Evolutionary conservation across 1,139 yeast species (phyloP).

Genomic region (Saccharomyces hybrid): DNA sequence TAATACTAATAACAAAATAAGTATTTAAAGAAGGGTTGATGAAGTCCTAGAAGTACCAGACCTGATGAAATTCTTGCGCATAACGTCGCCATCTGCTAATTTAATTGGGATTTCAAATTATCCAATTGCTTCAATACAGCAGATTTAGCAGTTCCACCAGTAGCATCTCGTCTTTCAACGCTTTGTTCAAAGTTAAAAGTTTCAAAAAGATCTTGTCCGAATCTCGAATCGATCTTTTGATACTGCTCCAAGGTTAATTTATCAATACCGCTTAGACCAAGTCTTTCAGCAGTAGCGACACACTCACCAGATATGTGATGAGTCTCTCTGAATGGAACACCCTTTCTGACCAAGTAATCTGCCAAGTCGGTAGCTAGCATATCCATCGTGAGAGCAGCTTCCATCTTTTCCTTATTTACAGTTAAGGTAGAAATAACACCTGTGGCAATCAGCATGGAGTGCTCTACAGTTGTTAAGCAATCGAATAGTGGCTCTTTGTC

Average conservation of each 20-base stretch:
- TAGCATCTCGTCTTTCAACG: slow-evolving; percentile 94
- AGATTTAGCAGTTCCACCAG: slow-evolving; percentile 91
- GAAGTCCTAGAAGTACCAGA: not conserved
- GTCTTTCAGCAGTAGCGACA: slow-evolving; percentile 82
- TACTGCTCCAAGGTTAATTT: slow-evolving; percentile 70
- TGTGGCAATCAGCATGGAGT: slow-evolving; percentile 86
- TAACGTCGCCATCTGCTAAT: not conserved
- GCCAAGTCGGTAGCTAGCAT: slow-evolving; percentile 99
- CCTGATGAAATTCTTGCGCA: not conserved
- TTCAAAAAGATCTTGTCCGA: slow-evolving; percentile 73
- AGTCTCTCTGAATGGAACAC: slow-evolving; percentile 98
- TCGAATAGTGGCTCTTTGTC: slow-evolving; percentile 97
- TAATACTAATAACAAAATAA: too few relatives aligned
- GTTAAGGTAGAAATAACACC: slow-evolving; percentile 86
- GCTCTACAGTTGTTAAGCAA: slow-evolving; percentile 82
- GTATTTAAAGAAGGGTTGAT: not conserved
- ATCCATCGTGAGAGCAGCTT: slow-evolving; percentile 88
- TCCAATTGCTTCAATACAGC: slow-evolving; percentile 77
- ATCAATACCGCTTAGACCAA: slow-evolving; percentile 71
- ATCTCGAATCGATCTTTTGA: slow-evolving; percentile 70
- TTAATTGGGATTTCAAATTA: slow-evolving; percentile 35
- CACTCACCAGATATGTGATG: slow-evolving; percentile 98
- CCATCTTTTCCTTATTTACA: slow-evolving; percentile 71
- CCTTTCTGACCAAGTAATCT: slow-evolving; percentile 92
- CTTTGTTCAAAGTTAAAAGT: slow-evolving; percentile 87